Conservation (phyloP, 345 rosid genomes). For the Nephelium lappaceum region DNA sequence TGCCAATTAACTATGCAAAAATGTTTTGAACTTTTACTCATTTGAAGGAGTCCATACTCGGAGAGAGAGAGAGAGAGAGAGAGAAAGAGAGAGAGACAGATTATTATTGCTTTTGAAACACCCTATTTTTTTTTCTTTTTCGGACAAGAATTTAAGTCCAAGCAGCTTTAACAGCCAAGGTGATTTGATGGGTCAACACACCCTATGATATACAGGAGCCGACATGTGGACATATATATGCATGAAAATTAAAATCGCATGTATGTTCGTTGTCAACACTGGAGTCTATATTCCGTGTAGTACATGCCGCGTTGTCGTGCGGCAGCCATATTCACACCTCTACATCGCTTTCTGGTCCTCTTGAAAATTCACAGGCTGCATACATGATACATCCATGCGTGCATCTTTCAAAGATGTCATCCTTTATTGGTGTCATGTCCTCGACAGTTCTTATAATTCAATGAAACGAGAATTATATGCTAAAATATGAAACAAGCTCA, state of each 20-base stretch:
- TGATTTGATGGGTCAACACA: conserved; percentile 16
- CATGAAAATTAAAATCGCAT: background rate
- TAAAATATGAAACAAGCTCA: too few relatives aligned
- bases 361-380: background rate
- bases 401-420: background rate
- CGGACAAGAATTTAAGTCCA: background rate
- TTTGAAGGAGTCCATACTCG: background rate
- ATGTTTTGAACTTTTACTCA: background rate
- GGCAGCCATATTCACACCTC: conserved; percentile 7
- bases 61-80: too few relatives aligned
- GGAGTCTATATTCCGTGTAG: background rate
- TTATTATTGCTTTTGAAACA: background rate
- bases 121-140: too few relatives aligned
- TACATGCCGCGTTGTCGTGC: background rate
- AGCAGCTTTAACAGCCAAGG: background rate
- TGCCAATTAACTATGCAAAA: background rate
- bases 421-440: background rate
- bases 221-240: background rate
- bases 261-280: too few relatives aligned
- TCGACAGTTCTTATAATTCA: too few relatives aligned
- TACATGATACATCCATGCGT: background rate
- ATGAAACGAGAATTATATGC: too few relatives aligned
- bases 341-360: background rate
- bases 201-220: background rate
- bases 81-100: background rate